These are phyloP conservation scores for Clitoria ternatea DNA, from an alignment of 306 rosid genomes.

Conservation along the genomic window DNA sequence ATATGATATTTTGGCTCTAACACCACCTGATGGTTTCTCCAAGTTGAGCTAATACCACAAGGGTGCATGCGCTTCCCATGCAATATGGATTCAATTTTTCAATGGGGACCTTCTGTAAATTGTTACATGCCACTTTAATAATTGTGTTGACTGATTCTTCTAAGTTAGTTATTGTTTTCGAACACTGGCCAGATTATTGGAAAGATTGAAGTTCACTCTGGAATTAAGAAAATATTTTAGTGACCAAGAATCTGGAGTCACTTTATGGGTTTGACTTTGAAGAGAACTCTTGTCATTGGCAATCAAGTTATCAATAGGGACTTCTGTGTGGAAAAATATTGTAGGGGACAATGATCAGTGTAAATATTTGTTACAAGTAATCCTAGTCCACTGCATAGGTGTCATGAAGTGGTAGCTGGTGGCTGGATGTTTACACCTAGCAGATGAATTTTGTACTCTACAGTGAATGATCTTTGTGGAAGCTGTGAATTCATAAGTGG, in stretches of 20 bases:
- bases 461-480: conserved; percentile 11
- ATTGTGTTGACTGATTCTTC: conserved; percentile 25
- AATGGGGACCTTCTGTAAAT: not conserved
- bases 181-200: conserved; percentile 28
- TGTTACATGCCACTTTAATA: conserved; percentile 23
- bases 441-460: conserved; percentile 22
- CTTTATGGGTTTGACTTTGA: conserved; percentile 14
- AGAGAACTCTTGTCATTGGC: not conserved
- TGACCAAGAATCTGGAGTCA: conserved; percentile 18
- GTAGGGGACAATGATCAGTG: conserved; percentile 6
- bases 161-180: conserved; percentile 20
- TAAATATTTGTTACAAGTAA: conserved; percentile 17
- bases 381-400: not conserved
- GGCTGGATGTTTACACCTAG: conserved; percentile 7
- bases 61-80: conserved; percentile 18
- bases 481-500: conserved; percentile 21
- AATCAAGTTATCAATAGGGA: conserved; percentile 17
- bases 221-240: conserved; percentile 8
- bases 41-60: conserved; percentile 25
- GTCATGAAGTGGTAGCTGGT: conserved; percentile 1
- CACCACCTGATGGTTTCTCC: conserved; percentile 10
- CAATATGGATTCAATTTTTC: conserved; percentile 1
- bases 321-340: conserved; percentile 17
- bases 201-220: conserved; percentile 13
- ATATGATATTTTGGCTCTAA: conserved; percentile 19